Evolutionary conservation across 257 asterid species (phyloP), one percentile per base, ranked within the genome.

Genomic region (Nicotiana otophora): DNA sequence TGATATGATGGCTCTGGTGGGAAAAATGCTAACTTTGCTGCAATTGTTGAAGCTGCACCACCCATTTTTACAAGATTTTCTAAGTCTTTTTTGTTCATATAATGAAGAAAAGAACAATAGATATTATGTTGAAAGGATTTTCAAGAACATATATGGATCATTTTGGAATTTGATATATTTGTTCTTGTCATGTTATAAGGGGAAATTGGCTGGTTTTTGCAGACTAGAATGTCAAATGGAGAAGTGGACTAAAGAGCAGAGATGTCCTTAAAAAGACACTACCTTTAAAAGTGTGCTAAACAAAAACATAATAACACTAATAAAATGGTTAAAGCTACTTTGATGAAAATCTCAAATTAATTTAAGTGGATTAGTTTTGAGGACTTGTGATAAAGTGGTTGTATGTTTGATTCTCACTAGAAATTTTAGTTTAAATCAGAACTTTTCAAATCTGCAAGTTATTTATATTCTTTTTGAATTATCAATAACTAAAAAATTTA

Each of bases 1-100:
- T 74, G 15, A 48, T 74, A 74, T 0, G 80, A 46, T 74, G 80
- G 62, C 12, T 74, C 80, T 48, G 80, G 80, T 48, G 80, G 80
- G 0, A 74, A 74, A 74, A 74, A 74, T 4, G 80, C 80, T 48
- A 74, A 26, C 4, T 74, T 74, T 7, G 80, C 33, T 23, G 80
- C 80, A 74, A 74, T 74, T 48, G 80, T 74, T 74, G 80, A 74
- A 7, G 80, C 60, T 6, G 36, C 80, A 48, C 42, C 80, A 48
- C 80, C 80, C 80, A 74, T 72, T 23, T 4, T 0, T 30, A 67
- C 77, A 19, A 69, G 7, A 5, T 58, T 58, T 10, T 39, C 77
- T 36, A 10, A 10, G 77, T 69, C 17, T 17, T 57, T 58, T 6
- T 55, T 58, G 11, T 58, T n/a, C 64, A 58, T 58, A 58, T n/a